Conservation (phyloP, 2,329 filamentous ascomycete genomes). For the Cadophora sp. region DNA sequence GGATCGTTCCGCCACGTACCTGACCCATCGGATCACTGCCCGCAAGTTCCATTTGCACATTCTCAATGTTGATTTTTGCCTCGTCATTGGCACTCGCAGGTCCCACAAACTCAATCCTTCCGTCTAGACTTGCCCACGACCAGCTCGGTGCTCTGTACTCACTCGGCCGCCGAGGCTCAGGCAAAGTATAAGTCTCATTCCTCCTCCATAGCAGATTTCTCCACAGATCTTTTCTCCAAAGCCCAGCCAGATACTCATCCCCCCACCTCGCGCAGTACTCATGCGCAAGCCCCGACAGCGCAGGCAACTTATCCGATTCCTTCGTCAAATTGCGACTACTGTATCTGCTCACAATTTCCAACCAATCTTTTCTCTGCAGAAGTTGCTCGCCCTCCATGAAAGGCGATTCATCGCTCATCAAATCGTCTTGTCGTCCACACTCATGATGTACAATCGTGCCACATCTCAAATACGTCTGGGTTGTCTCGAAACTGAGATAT, state of each 20-base stretch:
- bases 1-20: conserved; percentile 1
- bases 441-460: conserved; percentile 7
- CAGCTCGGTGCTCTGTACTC: conserved; percentile 17
- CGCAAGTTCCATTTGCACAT: neutral
- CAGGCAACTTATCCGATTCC: conserved; percentile 15
- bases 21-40: conserved; percentile 9
- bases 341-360: conserved; percentile 14
- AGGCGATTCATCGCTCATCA: conserved; percentile 3
- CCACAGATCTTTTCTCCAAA: conserved; percentile 9
- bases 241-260: conserved; percentile 14
- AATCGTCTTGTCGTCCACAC: neutral
- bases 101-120: neutral
- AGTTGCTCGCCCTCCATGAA: conserved; percentile 10
- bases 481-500: conserved; percentile 5
- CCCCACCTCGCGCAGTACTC: conserved; percentile 11
- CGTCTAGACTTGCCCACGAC: conserved; percentile 18
- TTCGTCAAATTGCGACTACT: conserved; percentile 5
- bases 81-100: neutral
- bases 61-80: neutral
- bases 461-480: conserved; percentile 12
- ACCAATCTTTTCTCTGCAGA: conserved; percentile 10
- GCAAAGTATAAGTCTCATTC: neutral
- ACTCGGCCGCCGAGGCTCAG: neutral
- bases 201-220: conserved; percentile 9
- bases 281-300: conserved; percentile 9